Base-by-base conservation (phyloP, 345 rosid genomes). In the Euphorbia tirucalli region DNA sequence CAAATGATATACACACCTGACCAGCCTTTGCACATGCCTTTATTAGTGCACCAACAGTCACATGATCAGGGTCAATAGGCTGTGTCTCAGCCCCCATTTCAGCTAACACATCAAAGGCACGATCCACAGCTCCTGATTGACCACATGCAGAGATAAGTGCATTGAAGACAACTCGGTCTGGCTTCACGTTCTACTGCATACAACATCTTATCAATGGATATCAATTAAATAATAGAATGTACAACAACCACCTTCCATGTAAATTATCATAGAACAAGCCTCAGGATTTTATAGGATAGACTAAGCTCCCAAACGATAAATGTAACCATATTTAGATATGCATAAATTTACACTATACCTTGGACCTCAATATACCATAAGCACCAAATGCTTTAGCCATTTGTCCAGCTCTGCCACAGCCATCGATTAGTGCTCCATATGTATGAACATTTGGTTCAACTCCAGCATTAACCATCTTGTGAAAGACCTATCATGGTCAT, bases 341-440 rank as follows among this genome's bases (percentile, higher is more conserved):
- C 59, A 19, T 32, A 57, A 59, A 31, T 55, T 28, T 44, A 48
- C n/a, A 63, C 49, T 58, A 56, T 60, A 94, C 98, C 97, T 94
- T 94, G 65, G 97, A 90, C 86, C 98, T 92, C 89, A 94, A 73
- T 81, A 94, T 88, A 19, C 98, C 98, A 77, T 94, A 94, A 65
- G 98, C 96, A 81, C 98, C 98, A 87, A 94, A 94, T 60, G 98
- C 97, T 83, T 94, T 94, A 35, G 97, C 95, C 65, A 94, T 86
- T 85, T 94, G 97, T 67, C 98, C 98, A 43, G 65, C 71, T 66
- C 56, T 58, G 22, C 66, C 98, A 85, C 98, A 94, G 55, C 98
- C 98, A 90, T 90, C 98, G 70, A 94, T 94, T 68, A 94, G 92
- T 68, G 98, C 93, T 72, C 98, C 97, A 74, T 85, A 94, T 5